Conservation (phyloP, 2,329 filamentous ascomycete species). For the Hymenoscyphus repandus region DNA sequence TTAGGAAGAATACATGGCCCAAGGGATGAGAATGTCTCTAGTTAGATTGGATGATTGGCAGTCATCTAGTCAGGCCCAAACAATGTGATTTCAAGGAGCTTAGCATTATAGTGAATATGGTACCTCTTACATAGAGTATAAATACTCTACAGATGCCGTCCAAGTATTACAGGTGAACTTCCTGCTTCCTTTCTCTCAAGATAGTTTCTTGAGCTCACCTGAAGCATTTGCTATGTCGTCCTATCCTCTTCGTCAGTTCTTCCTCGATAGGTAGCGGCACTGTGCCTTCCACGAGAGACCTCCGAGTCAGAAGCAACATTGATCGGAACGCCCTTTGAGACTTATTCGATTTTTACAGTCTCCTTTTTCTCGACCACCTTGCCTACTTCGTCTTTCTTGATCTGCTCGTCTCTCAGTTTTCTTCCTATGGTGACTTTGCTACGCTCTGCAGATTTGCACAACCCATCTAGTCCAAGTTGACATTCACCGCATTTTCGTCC, state of each 20-base stretch:
- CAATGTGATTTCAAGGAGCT: no score
- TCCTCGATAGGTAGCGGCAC: constrained; percentile 3
- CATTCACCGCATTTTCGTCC: constrained; percentile 76
- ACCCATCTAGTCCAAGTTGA: constrained; percentile 65
- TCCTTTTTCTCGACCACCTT: constrained; percentile 27
- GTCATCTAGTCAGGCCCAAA: no score
- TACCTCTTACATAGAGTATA: no score
- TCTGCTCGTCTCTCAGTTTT: constrained; percentile 41
- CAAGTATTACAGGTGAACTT: neutral
- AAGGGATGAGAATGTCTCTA: no score
- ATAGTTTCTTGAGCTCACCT: constrained; percentile 8
- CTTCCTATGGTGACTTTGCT: constrained; percentile 55
- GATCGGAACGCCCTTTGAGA: constrained; percentile 29
- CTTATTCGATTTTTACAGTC: constrained; percentile 33
- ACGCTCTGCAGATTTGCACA: constrained; percentile 70
- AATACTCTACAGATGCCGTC: no score
- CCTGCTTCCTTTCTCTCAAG: neutral
- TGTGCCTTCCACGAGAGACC: constrained; percentile 3
- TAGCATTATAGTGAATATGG: no score
- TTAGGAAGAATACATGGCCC: no score
- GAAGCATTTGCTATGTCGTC: constrained; percentile 16
- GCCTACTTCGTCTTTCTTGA: constrained; percentile 32
- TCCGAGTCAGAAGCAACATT: constrained; percentile 13
- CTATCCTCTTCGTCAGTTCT: constrained; percentile 11
- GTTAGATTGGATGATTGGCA: no score